Evolutionary conservation across 2,329 filamentous ascomycete species (phyloP).

Genomic region (Claviceps maximensis): DNA sequence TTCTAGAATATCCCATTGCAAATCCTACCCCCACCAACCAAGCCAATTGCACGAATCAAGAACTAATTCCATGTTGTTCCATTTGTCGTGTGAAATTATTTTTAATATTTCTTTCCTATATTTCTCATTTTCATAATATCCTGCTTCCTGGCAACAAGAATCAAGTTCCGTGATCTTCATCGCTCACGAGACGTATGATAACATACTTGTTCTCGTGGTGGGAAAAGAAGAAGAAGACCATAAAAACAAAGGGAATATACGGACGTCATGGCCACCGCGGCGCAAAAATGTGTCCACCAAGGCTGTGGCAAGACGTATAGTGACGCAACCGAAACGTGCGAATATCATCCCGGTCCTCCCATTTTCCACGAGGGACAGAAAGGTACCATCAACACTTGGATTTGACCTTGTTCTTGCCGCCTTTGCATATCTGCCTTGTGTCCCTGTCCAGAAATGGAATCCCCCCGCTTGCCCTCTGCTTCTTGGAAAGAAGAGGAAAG

Average conservation of each 20-base stretch:
- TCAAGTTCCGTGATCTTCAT: not conserved
- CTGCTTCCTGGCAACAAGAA: not conserved
- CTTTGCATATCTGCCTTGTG: not conserved
- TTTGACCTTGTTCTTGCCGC: not conserved
- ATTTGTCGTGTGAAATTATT: too few species aligned
- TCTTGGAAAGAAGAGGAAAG: not conserved
- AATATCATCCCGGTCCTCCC: slow-evolving; percentile 86
- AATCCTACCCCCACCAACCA: slow-evolving; percentile 8
- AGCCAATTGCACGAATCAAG: not conserved
- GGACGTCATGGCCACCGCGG: slow-evolving; percentile 41
- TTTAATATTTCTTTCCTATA: not conserved
- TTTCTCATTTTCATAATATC: not conserved
- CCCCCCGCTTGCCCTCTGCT: not conserved
- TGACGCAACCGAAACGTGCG: slow-evolving; percentile 69
- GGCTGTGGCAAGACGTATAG: slow-evolving; percentile 84
- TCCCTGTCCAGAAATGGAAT: too few species aligned
- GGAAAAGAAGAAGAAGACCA: not conserved
- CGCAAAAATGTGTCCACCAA: slow-evolving; percentile 88
- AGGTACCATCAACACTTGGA: slow-evolving; percentile 42
- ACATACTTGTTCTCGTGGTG: not conserved
- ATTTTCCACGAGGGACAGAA: slow-evolving; percentile 98
- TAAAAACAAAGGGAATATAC: not conserved
- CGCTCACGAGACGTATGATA: not conserved
- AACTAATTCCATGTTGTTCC: not conserved
- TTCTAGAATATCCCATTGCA: slow-evolving; percentile 29